Conservation (phyloP, 139 green algal species). For the Deuterostichococcus epilithicus region DNA sequence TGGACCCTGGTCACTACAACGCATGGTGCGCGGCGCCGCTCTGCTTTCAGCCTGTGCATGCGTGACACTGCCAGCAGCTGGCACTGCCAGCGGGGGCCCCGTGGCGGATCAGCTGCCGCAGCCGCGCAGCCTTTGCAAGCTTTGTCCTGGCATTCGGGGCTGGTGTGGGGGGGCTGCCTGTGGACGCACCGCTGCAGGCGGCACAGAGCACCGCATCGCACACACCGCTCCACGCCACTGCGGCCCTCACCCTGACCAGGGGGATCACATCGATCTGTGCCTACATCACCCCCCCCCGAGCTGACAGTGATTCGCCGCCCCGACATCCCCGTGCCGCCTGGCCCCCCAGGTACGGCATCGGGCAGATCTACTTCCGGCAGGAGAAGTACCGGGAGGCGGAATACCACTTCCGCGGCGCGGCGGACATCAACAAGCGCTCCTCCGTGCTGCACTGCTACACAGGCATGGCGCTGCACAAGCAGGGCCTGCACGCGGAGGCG, state of each 20-base stretch:
- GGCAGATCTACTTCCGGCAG: constrained; percentile 87
- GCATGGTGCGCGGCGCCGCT: constrained; percentile 69
- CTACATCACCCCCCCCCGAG: neutral
- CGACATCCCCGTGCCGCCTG: too few relatives aligned
- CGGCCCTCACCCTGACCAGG: neutral
- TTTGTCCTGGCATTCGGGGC: too few relatives aligned
- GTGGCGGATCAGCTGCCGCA: too few relatives aligned
- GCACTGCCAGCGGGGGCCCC: too few relatives aligned
- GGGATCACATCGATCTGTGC: neutral
- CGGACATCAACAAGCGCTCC: constrained; percentile 70
- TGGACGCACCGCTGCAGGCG: too few relatives aligned
- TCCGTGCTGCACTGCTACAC: constrained; percentile 89
- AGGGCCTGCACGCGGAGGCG: constrained; percentile 62
- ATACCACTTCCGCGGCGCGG: constrained; percentile 78
- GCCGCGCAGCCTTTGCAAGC: too few relatives aligned
- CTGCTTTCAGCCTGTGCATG: too few relatives aligned
- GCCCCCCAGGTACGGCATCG: constrained; percentile 82
- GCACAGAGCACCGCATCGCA: too few relatives aligned
- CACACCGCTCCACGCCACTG: too few relatives aligned
- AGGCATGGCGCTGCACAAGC: constrained; percentile 78
- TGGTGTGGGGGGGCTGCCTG: too few relatives aligned
- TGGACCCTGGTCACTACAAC: constrained; percentile 93
- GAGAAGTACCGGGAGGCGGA: constrained; percentile 90
- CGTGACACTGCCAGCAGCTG: too few relatives aligned
- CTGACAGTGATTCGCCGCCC: too few relatives aligned